Conservation (phyloP, 1,139 yeast species). For the Debaryomycetaceae sp. region DNA sequence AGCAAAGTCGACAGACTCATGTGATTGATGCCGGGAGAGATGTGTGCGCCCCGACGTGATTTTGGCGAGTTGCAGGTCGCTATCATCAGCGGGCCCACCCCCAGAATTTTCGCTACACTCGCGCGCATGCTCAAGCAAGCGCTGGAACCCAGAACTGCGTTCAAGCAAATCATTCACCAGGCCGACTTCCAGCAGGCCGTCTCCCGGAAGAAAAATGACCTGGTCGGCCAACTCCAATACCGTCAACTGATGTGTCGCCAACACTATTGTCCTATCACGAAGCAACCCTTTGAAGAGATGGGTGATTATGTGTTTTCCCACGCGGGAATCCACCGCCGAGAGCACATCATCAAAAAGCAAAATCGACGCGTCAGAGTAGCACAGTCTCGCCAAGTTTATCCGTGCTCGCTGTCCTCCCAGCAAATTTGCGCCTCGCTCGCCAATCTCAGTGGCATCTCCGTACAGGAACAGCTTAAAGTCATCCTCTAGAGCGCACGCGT, state of each 20-base stretch:
- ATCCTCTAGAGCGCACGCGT: constrained; percentile 31
- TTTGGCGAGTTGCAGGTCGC: constrained; percentile 1
- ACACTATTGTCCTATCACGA: constrained; percentile 18
- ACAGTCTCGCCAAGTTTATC: constrained; percentile 33
- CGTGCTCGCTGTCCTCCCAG: constrained; percentile 37
- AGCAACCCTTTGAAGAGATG: constrained; percentile 22
- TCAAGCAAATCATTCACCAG: constrained; percentile 16
- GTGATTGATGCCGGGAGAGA: constrained; percentile 3
- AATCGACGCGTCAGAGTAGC: constrained; percentile 22
- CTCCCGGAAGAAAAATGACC: constrained; percentile 22
- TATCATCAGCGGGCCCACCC: constrained; percentile 3
- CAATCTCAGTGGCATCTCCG: constrained; percentile 29
- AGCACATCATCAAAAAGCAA: constrained; percentile 32
- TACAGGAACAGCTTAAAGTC: constrained; percentile 24
- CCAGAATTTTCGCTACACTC: constrained; percentile 8
- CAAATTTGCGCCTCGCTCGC: constrained; percentile 32
- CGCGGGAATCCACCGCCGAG: constrained; percentile 31
- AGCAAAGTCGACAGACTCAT: constrained; percentile 3
- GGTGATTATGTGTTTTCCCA: constrained; percentile 27
- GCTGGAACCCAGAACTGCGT: constrained; percentile 15
- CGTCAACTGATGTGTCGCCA: constrained; percentile 31
- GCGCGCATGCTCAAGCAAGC: constrained; percentile 16
- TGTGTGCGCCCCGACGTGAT: not conserved
- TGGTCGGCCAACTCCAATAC: constrained; percentile 22
- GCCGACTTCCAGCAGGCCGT: constrained; percentile 25